Percentiles rank a stretch among this genome's conserved stretches.
Conservation (phyloP, 1,139 yeast genomes). For the Hansenula lynferdii region DNA sequence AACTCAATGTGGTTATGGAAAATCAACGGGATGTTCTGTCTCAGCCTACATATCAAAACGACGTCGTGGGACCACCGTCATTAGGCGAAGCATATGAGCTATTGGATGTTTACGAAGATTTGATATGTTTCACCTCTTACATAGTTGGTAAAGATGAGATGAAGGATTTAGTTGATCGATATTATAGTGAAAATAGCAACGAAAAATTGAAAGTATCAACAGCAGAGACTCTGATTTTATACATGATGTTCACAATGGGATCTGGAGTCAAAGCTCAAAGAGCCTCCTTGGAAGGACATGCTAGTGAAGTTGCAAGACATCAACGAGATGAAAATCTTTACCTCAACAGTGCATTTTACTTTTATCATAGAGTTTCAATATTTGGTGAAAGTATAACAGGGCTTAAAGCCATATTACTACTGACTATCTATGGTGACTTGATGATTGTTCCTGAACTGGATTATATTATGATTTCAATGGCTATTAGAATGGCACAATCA, state of each 20-base stretch:
- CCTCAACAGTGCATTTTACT: slow-evolving; percentile 4
- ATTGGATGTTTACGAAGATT: not conserved
- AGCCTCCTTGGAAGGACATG: not conserved
- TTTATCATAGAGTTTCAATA: slow-evolving; percentile 4
- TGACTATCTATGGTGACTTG: slow-evolving; percentile 41
- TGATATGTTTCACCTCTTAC: not conserved
- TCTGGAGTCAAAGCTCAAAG: not conserved
- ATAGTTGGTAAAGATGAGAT: not conserved
- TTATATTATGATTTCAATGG: slow-evolving; percentile 42
- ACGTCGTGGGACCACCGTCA: slow-evolving; percentile 23
- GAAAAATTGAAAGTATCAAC: no score
- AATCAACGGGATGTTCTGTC: slow-evolving; percentile 16
- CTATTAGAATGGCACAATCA: slow-evolving; percentile 53
- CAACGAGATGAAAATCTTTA: slow-evolving; percentile 3
- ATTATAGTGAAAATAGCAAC: no score
- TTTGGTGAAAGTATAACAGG: slow-evolving; percentile 36
- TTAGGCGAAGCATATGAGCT: slow-evolving; percentile 1
- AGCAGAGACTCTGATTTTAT: not conserved
- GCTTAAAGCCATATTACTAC: slow-evolving; percentile 40
- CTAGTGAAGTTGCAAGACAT: not conserved
- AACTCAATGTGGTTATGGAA: slow-evolving; percentile 14
- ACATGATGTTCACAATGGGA: not conserved
- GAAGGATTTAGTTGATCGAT: not conserved
- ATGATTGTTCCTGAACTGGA: slow-evolving; percentile 38
- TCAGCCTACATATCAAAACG: slow-evolving; percentile 21